Base-by-base conservation (phyloP, 78 protist species). In the Planoprotostelium fungivorum region DNA sequence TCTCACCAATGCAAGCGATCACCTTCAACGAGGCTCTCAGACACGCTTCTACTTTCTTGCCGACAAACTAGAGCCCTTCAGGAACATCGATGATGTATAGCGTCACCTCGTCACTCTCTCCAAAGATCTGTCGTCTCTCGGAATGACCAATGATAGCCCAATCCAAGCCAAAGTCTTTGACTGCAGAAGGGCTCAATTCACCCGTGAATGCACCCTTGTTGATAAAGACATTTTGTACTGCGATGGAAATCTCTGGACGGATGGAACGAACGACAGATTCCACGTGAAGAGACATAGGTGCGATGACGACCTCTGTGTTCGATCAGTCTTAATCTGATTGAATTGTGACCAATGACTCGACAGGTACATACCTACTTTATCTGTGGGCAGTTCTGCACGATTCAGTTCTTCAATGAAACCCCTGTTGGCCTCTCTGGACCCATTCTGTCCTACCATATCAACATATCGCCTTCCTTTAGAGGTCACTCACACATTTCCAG, bases 1-100 rank as follows among this genome's bases (percentile, higher is more conserved):
- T 88, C 96, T 99, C 99, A 16, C 99, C 99, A 84, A 99, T 83
- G 96, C 99, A 99, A 31, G 91, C 87, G 89, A 99, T 97, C 84
- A 97, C 96, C 34, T 86, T 88, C 73, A 51, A 51, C 73, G 36
- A 99, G 73, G 34, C 99, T 99, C 0, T 9, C 16, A 51, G 63
- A 85, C 38, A 98, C 91, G 28, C 5, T 5, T 16, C 16, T 5
- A 51, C 73, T 16, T 51, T 51, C 73, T 51, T 51, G 5, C 73
- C 73, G 16, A 51, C 73, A 51, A 51, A 16, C 73, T 51, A 16
- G 31, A 51, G 73, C 16, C 16, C n/a, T 25, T 51, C 73, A 51
- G 73, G 16, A 51, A 16, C 5, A 25, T 51, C 16, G 73, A 51
- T 51, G 73, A 51, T 51, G 16, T 51, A 51, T 25, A 51, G 73